Percentiles rank a stretch among this genome's conserved stretches.
phyloP scores from a whole-genome alignment of 1,284 basidiomycete species.

The Ganoderma multipileum region DNA sequence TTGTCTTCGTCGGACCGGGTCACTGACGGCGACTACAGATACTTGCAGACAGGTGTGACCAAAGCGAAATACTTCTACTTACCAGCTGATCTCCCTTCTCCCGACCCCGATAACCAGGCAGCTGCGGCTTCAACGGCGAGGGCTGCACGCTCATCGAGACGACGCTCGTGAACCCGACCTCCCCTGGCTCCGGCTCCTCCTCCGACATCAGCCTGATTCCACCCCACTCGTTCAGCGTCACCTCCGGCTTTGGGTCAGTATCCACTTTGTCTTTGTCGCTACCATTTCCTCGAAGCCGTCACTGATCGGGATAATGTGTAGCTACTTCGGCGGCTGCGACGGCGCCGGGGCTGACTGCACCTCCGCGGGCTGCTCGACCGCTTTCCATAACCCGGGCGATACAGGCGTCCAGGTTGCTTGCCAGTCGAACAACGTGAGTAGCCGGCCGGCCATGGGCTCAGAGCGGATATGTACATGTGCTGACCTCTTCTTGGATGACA shows the following conservation, averaged over 20 bases:
- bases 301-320: conserved; percentile 9
- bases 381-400: conserved; percentile 50
- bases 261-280: too few relatives aligned
- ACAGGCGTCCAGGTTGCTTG: conserved; percentile 50
- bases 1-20: background rate
- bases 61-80: background rate
- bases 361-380: conserved; percentile 39
- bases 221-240: conserved; percentile 45
- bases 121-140: conserved; percentile 51
- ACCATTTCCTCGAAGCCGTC: background rate
- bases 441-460: background rate
- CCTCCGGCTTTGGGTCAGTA: conserved; percentile 38
- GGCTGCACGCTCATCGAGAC: conserved; percentile 50
- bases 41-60: conserved; percentile 39
- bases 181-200: conserved; percentile 48
- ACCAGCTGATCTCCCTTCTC: background rate
- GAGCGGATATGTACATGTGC: too few relatives aligned
- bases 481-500: background rate
- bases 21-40: conserved; percentile 26
- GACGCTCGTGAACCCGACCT: conserved; percentile 49
- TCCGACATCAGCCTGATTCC: conserved; percentile 52
- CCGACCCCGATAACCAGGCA: conserved; percentile 22
- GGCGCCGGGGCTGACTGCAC: conserved; percentile 37
- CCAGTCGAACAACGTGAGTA: conserved; percentile 36
- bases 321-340: conserved; percentile 42